A percentile compares a stretch with the other conserved stretches of the same genome.
Conservation (phyloP, 441 rosid species). For the Macaranga tanarius region DNA sequence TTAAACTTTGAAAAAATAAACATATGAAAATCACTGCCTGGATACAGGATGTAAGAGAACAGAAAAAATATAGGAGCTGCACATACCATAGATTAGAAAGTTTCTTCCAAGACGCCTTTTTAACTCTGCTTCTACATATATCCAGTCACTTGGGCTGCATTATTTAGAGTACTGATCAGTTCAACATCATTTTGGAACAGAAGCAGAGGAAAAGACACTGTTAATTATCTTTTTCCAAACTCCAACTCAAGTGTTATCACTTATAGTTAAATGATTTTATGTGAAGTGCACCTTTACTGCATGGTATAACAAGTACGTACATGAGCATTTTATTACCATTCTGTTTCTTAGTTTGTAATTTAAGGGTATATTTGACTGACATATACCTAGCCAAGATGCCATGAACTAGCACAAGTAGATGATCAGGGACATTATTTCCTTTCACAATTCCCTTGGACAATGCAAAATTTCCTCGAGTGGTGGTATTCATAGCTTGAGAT, state of each 20-base stretch:
- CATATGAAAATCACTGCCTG: background rate
- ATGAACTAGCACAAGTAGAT: conserved; percentile 94
- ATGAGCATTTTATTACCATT: background rate
- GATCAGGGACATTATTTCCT: conserved; percentile 66
- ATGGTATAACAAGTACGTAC: background rate
- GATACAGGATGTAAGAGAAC: conserved; percentile 2
- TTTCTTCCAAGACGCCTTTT: conserved; percentile 81
- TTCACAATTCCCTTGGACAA: conserved; percentile 35
- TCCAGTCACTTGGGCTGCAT: conserved; percentile 94
- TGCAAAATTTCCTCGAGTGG: conserved; percentile 46
- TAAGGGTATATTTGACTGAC: conserved; percentile 4
- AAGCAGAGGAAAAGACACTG: conserved; percentile 17
- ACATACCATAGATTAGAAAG: conserved; percentile 74
- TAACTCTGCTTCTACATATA: conserved; percentile 82
- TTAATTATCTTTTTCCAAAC: conserved; percentile 1
- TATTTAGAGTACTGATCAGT: conserved; percentile 25
- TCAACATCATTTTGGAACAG: conserved; percentile 14
- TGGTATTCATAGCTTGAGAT: conserved; percentile 63
- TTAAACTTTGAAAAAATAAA: background rate
- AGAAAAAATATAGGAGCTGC: background rate
- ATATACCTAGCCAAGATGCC: conserved; percentile 87
- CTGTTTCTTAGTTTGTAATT: background rate
- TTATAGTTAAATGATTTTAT: background rate
- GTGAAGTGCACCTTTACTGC: background rate
- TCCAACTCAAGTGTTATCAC: background rate